These are phyloP conservation scores for Aspergillus proliferans DNA, from an alignment of 2,329 filamentous ascomycete genomes.

Conservation along the genomic window DNA sequence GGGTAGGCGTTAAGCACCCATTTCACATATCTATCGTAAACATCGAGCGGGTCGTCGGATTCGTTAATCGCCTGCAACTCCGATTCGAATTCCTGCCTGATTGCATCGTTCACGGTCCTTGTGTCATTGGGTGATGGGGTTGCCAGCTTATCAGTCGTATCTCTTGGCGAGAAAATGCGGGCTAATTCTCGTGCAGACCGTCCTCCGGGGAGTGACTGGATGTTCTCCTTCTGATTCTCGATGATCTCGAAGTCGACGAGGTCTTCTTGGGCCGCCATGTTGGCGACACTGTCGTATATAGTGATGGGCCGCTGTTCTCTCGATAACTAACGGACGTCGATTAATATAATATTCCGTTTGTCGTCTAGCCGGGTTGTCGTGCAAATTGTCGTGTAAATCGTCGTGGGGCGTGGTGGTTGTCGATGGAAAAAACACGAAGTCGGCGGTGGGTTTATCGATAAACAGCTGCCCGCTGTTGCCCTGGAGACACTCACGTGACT, in stretches of 20 bases:
- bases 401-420: slow-evolving; percentile 1
- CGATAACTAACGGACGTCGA: neutral
- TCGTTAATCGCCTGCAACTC: slow-evolving; percentile 74
- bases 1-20: slow-evolving; percentile 96
- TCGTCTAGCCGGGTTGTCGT: neutral
- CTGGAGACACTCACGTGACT: slow-evolving; percentile 27
- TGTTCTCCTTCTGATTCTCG: slow-evolving; percentile 96
- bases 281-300: slow-evolving; percentile 42
- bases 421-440: neutral
- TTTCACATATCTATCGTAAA: slow-evolving; percentile 93
- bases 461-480: slow-evolving; percentile 29
- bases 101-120: slow-evolving; percentile 69
- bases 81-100: slow-evolving; percentile 76
- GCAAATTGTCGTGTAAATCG: neutral
- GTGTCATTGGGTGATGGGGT: slow-evolving; percentile 66
- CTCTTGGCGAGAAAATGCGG: slow-evolving; percentile 56
- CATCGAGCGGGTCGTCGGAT: slow-evolving; percentile 88
- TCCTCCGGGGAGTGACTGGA: slow-evolving; percentile 82
- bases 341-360: neutral
- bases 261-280: slow-evolving; percentile 38
- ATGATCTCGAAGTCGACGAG: slow-evolving; percentile 74
- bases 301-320: slow-evolving; percentile 28
- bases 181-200: slow-evolving; percentile 85
- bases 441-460: slow-evolving; percentile 26
- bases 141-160: slow-evolving; percentile 45